Base-by-base conservation (phyloP, 169 alveolate species). In the Plasmodium berghei region DNA sequence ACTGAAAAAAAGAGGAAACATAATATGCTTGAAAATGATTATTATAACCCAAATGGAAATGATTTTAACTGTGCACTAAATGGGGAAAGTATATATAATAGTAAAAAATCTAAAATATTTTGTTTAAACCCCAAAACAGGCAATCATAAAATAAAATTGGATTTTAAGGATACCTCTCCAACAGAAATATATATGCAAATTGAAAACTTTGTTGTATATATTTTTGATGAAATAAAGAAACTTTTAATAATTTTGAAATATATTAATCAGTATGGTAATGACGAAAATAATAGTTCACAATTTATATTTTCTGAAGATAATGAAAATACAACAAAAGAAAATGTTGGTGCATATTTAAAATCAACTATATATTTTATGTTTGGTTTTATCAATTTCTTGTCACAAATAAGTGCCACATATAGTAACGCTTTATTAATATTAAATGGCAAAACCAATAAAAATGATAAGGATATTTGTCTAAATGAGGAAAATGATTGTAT, bases 361-460 rank as follows among this genome's bases (percentile, higher is more conserved):
- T 46, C 22, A 58, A 46, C 52, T 45, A 16, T 86, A 49, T 61
- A 45, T 14, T 71, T 70, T 48, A 59, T 86, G 59, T 70, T 70
- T 71, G 77, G 52, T 22, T 69, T 22, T 62, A 54, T 71, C 22
- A 86, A 73, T 72, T 56, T 86, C 24, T 40, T 86, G 10, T 14
- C 71, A 71, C 75, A 86, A 64, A 61, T 86, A 42, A 46, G 54
- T 24, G 28, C 34, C 18, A 40, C 64, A 16, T 6, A 14, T 34
- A 49, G 56, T n/a, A 61, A 46, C 18, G 42, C n/a, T 20, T 14
- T 49, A n/a, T 34, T 77, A 49, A 42, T 48, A 14, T 9, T n/a
- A 48, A 49, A 49, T 20, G 9, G 2, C 10, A 26, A 72, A 54
- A 1, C 18, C n/a, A 52, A 45, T 26, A 42, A 22, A 14, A n/a